Base-by-base conservation (phyloP, 176 grass and related monocot species). In the Phragmites australis region DNA sequence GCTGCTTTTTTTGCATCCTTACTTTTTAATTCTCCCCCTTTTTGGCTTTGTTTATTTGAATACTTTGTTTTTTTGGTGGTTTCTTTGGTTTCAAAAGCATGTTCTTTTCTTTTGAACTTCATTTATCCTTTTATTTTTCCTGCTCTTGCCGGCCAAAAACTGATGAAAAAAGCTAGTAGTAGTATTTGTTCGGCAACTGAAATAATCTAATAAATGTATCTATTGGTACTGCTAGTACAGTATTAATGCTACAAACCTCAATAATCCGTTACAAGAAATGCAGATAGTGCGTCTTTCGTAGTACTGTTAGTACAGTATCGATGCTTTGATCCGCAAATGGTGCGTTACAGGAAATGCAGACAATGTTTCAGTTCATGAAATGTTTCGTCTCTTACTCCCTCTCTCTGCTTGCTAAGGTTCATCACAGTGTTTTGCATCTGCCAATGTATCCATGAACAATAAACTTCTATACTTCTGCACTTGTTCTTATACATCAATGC, bases 91-190 rank as follows among this genome's bases (percentile, higher is more conserved):
- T 10, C 10, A 26, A 19, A 48, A 57, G 34, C 34, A 37, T 2
- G 6, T 26, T 65, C 2, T 18, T 46, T 21, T 2, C 44, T 16
- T 37, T 53, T 77, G 43, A 62, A 49, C 49, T 41, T 30, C 39
- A 8, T 19, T 14, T 2, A 0, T n/a, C 14, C 5, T 12, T 31
- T 21, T 8, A 41, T 27, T 29, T 18, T 30, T 4, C 6, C 19
- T 18, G 51, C 68, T 84, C 73, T 83, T 83, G 34, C 17, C 32
- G 78, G 12, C 16, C 16, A 6, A 8, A 25, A 76, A 43, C 43
- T 3, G 70, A 23, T 47, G 51, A 43, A 68, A 21, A 40, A 16
- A 74, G 5, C 49, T 6, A 26, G 19, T 2, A 32, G 16, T 8
- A 2, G 6, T 72, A 15, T 15, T 8, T 50, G 6, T 37, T 55